phyloP scores from a whole-genome alignment of 257 asterid species.

The Cinchona pubescens region DNA sequence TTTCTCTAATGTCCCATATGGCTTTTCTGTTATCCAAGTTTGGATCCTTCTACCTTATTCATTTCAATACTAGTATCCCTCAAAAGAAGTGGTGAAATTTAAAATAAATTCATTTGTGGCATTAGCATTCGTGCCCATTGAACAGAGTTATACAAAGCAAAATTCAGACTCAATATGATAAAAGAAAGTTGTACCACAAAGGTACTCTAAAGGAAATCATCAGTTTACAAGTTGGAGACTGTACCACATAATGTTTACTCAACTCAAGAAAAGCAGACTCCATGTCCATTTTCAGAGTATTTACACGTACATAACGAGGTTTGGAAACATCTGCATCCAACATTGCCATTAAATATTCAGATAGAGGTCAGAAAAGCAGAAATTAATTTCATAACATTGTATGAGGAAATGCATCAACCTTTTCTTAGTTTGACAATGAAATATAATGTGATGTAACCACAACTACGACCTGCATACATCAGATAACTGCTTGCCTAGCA shows the following conservation, averaged over 20 bases:
- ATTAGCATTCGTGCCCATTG: neutral
- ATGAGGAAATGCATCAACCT: neutral
- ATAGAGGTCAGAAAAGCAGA: neutral
- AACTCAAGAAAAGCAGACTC: constrained; percentile 55
- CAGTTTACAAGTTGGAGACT: constrained; percentile 4
- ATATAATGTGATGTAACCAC: neutral
- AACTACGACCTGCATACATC: neutral
- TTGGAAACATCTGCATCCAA: constrained; percentile 54
- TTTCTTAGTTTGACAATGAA: neutral
- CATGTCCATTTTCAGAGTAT: constrained; percentile 69
- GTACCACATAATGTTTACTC: constrained; percentile 56
- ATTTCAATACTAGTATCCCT: neutral
- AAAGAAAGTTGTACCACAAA: neutral
- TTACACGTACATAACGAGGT: constrained; percentile 92
- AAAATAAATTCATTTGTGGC: neutral
- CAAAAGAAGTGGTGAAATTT: neutral
- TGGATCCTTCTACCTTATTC: neutral
- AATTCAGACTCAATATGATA: neutral
- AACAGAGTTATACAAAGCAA: neutral
- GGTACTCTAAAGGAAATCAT: neutral
- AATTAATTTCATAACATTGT: neutral
- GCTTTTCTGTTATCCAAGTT: neutral
- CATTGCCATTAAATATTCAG: neutral
- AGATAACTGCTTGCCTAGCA: neutral
- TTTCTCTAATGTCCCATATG: neutral